Conservation (phyloP, 192 early-diverging fungal species). For the Backusella parvicylindrica region DNA sequence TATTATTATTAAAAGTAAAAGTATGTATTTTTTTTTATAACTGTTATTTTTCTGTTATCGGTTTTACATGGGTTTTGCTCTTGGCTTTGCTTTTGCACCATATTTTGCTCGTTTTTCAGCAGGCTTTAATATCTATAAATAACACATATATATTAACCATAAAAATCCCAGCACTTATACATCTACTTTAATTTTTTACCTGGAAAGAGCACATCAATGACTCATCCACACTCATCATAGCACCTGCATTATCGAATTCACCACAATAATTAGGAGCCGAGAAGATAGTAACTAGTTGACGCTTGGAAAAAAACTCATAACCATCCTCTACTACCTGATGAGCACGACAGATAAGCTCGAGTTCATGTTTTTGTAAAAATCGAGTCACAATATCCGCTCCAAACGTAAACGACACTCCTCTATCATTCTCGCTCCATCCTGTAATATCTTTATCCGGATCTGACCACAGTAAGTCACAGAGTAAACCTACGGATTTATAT, state of each 20-base stretch:
- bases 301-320: slow-evolving; percentile 95
- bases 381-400: slow-evolving; percentile 87
- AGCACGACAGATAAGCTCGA: slow-evolving; percentile 90
- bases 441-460: slow-evolving; percentile 96
- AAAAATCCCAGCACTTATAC: not conserved
- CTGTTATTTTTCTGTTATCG: not conserved
- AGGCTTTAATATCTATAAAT: not conserved
- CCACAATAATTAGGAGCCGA: slow-evolving; percentile 1
- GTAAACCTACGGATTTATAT: slow-evolving; percentile 33
- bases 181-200: slow-evolving; percentile 40
- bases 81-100: not conserved
- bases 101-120: not conserved
- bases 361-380: slow-evolving; percentile 89
- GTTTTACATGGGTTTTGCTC: not conserved
- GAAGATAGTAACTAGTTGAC: slow-evolving; percentile 75
- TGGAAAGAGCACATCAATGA: slow-evolving; percentile 86
- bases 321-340: slow-evolving; percentile 98
- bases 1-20: slow-evolving; percentile 1
- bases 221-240: slow-evolving; percentile 58
- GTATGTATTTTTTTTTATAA: not conserved
- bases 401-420: slow-evolving; percentile 95
- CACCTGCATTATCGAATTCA: slow-evolving; percentile 68
- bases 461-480: slow-evolving; percentile 96
- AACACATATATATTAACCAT: not conserved
- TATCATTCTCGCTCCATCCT: slow-evolving; percentile 97